Conservation (phyloP, 192 early-diverging fungal species). For the Umbelopsis isabellina region DNA sequence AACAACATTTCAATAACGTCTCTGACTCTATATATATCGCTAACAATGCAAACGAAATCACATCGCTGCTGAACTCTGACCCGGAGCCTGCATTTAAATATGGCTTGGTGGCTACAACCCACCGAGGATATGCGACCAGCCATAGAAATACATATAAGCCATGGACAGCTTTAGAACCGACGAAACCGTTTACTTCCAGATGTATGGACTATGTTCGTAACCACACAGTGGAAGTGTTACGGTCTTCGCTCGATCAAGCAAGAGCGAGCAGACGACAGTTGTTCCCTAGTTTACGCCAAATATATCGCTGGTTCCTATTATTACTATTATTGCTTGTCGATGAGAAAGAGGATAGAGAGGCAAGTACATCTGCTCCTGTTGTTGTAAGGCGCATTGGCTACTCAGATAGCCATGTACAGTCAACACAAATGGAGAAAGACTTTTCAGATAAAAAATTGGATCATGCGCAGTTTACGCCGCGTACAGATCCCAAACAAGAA, state of each 20-base stretch:
- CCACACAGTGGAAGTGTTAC: slow-evolving; percentile 4
- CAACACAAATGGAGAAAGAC: too few species aligned
- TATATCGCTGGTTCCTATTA: slow-evolving; percentile 10
- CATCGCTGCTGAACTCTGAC: not conserved
- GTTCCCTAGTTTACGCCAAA: not conserved
- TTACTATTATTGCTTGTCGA: not conserved
- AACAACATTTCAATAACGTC: not conserved
- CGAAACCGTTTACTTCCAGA: slow-evolving; percentile 11
- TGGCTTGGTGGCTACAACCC: too few species aligned
- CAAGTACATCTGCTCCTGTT: not conserved
- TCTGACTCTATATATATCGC: not conserved
- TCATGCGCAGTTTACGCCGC: too few species aligned
- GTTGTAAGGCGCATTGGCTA: not conserved
- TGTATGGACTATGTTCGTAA: slow-evolving; percentile 10
- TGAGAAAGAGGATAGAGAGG: not conserved
- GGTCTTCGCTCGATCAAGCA: not conserved
- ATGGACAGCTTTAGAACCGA: not conserved
- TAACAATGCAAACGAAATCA: slow-evolving; percentile 7
- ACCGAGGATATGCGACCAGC: too few species aligned
- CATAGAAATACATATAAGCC: too few species aligned
- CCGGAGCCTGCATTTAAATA: too few species aligned
- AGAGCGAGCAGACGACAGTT: not conserved
- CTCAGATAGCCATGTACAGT: too few species aligned
- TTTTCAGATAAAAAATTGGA: too few species aligned
- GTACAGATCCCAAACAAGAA: too few species aligned